These are phyloP conservation scores for Starmerella lactis-condensi DNA, from an alignment of 805 yeast species.

Conservation along the genomic window DNA sequence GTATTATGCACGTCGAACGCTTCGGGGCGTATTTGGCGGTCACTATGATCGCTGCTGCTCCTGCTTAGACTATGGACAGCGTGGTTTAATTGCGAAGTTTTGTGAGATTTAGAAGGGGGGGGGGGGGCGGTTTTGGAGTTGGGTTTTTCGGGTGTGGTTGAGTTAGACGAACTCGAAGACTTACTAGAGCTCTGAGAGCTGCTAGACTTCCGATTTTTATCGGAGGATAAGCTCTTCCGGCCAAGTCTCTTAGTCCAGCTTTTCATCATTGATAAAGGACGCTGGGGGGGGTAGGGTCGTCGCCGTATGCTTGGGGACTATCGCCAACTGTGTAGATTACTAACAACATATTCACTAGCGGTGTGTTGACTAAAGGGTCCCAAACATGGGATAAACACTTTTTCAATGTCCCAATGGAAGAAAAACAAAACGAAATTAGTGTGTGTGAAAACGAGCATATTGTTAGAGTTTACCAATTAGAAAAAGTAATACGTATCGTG, in stretches of 20 bases:
- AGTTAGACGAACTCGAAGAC: too few species aligned
- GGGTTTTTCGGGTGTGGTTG: slow-evolving; percentile 1
- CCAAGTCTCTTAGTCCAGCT: slow-evolving; percentile 26
- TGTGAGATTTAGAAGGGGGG: not conserved
- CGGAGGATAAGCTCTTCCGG: slow-evolving; percentile 17
- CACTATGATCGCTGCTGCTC: slow-evolving; percentile 5
- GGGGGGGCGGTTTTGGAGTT: not conserved
- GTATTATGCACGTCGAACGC: slow-evolving; percentile 18
- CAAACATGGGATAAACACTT: not conserved
- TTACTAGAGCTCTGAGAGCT: not conserved
- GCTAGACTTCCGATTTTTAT: slow-evolving; percentile 15
- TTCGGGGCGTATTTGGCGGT: slow-evolving; percentile 18
- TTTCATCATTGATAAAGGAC: too few species aligned
- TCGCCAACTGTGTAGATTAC: too few species aligned
- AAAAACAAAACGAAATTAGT: too few species aligned
- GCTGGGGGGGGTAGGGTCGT: too few species aligned
- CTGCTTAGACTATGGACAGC: slow-evolving; percentile 6
- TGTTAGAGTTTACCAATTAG: too few species aligned
- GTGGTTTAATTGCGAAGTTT: slow-evolving; percentile 1
- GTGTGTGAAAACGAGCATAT: too few species aligned
- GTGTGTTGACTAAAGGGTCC: not conserved
- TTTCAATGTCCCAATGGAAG: too few species aligned
- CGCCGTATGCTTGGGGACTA: too few species aligned
- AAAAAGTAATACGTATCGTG: too few species aligned
- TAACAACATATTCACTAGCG: too few species aligned